Percentiles rank a stretch among this genome's conserved stretches.
Conservation (phyloP, 805 yeast genomes). For the Kockiozyma suomiensis region DNA sequence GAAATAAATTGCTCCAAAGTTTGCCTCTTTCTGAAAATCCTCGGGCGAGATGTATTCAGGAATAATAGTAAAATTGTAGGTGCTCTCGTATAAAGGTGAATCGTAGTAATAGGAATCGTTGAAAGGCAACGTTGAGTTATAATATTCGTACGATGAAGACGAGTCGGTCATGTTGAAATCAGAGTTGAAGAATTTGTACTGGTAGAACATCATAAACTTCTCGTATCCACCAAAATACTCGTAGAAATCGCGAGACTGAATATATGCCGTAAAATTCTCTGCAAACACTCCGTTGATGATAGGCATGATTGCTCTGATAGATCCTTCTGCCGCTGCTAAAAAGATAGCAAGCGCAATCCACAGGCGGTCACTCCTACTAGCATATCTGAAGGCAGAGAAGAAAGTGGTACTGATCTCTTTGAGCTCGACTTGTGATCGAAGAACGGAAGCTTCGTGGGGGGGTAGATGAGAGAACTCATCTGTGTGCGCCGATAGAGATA, state of each 20-base stretch:
- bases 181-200: constrained; percentile 9
- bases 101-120: constrained; percentile 15
- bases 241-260: constrained; percentile 33
- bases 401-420: constrained; percentile 35
- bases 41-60: constrained; percentile 30
- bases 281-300: constrained; percentile 47
- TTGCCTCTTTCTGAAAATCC: constrained; percentile 42
- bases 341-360: constrained; percentile 17
- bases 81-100: constrained; percentile 15
- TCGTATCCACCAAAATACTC: constrained; percentile 29
- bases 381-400: constrained; percentile 43
- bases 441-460: constrained; percentile 40
- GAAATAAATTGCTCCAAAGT: constrained; percentile 45
- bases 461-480: constrained; percentile 37
- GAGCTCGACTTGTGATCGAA: constrained; percentile 42
- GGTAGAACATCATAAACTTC: constrained; percentile 18
- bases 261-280: constrained; percentile 42
- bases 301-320: constrained; percentile 42
- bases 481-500: constrained; percentile 10
- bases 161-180: constrained; percentile 6
- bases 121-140: constrained; percentile 15
- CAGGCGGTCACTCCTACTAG: constrained; percentile 28
- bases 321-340: constrained; percentile 28
- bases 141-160: background rate
- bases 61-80: constrained; percentile 27